Evolutionary conservation across 352 stramenopile genomes (phyloP), one percentile per base, ranked within the genome.

Genomic region (Chrysophaeum taylorii): DNA sequence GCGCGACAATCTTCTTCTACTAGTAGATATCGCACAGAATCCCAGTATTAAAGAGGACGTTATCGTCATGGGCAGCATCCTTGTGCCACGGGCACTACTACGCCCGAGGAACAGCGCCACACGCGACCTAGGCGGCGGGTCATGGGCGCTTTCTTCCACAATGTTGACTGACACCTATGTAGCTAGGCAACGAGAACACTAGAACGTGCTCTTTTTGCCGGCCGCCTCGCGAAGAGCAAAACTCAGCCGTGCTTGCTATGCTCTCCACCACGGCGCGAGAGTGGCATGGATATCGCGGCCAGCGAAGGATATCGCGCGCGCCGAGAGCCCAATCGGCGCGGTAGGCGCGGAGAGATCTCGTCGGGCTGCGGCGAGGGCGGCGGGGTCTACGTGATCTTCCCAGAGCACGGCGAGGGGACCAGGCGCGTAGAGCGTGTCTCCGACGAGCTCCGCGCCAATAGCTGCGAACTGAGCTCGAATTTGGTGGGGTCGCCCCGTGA

Each of bases 401-500:
- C n/a, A n/a, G n/a, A n/a, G n/a, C n/a, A 57, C 9, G 45, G 31
- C 18, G 9, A 27, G 5, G 45, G 5, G 9, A 25, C 12, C 45
- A 5, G 81, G 76, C 43, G 77, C 69, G 54, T 88, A 88, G 18
- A 88, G 67, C n/a, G 81, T 83, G 72, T 88, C 82, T n/a, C 78
- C 71, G 72, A 85, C 85, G 23, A 88, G 81, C 33, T 81, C 81
- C 71, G 71, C 77, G 39, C 81, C 82, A 64, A 88, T 70, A 70
- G 75, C 83, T 1, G 81, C 77, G 25, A 88, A 70, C 73, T 86
- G 81, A 5, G 82, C 82, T 57, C 82, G 74, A 21, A 88, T 79
- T 76, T 88, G 82, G 76, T 88, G 82, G 63, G 86, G 86, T 25
- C 82, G 70, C 25, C 82, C 82, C 9, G 82, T 88, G 23, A 88